Percentiles rank a stretch among this genome's conserved stretches.
Conservation (phyloP, 2,329 filamentous ascomycete genomes). For the Nothopassalora personata region DNA sequence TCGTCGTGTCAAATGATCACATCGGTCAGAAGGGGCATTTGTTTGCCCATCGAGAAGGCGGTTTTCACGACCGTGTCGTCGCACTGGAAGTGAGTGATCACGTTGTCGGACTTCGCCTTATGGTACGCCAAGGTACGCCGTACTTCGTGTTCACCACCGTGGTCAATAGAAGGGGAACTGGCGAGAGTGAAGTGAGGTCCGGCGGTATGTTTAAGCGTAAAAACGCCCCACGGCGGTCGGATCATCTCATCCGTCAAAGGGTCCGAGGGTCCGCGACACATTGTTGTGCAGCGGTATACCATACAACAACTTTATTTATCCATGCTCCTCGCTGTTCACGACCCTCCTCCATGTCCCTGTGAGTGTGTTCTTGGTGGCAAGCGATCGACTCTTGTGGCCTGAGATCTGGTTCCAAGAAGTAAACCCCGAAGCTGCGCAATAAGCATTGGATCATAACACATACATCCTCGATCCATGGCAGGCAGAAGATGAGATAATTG, state of each 20-base stretch:
- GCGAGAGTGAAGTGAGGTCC: too few species aligned
- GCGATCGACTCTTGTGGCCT: background rate
- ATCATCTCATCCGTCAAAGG: background rate
- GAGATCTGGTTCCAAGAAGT: background rate
- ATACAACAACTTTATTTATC: background rate
- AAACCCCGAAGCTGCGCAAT: background rate
- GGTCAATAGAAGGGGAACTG: too few species aligned
- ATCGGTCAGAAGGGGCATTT: too few species aligned
- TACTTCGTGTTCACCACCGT: too few species aligned
- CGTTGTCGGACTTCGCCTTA: too few species aligned
- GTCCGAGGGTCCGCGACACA: background rate
- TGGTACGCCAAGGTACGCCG: too few species aligned
- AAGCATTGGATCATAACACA: background rate
- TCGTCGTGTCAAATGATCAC: too few species aligned
- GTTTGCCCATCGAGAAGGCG: too few species aligned
- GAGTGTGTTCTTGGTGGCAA: background rate
- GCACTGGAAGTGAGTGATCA: too few species aligned
- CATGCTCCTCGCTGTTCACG: background rate
- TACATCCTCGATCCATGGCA: background rate
- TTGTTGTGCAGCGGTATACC: background rate
- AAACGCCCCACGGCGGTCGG: too few species aligned
- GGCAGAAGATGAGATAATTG: constrained; percentile 7
- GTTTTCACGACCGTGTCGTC: too few species aligned
- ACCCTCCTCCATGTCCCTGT: background rate
- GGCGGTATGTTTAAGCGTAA: too few species aligned